Percentiles rank a stretch among this genome's conserved stretches.
Conservation (phyloP, 2,329 filamentous ascomycete species). For the Cladobotryum mycophilum region DNA sequence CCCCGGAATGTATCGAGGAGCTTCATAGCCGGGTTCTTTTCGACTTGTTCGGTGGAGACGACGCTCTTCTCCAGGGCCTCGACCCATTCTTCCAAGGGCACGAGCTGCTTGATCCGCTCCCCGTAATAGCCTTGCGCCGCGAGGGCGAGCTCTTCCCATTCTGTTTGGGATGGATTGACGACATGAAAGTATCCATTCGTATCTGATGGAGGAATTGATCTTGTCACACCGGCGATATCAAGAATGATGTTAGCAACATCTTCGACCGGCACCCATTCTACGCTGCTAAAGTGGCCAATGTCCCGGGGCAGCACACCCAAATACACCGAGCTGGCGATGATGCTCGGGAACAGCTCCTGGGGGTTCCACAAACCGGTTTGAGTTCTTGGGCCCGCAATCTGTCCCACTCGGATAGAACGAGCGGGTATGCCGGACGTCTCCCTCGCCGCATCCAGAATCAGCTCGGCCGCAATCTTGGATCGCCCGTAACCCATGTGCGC, state of each 20-base stretch:
- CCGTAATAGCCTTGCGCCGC: conserved; percentile 37
- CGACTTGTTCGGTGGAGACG: conserved; percentile 27
- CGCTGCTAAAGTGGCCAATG: conserved; percentile 35
- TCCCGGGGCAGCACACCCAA: conserved; percentile 40
- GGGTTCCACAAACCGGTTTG: conserved; percentile 47
- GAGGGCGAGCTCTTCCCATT: conserved; percentile 36
- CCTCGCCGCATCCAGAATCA: conserved; percentile 32
- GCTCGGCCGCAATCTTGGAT: conserved; percentile 36
- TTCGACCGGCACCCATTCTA: conserved; percentile 53
- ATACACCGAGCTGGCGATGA: conserved; percentile 43
- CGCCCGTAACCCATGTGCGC: conserved; percentile 34
- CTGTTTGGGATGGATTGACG: conserved; percentile 37
- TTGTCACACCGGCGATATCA: conserved; percentile 36
- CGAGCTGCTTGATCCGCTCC: conserved; percentile 29
- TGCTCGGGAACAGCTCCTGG: conserved; percentile 51
- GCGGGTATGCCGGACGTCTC: conserved; percentile 30
- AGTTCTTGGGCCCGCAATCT: conserved; percentile 37
- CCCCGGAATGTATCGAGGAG: conserved; percentile 42
- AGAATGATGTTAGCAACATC: conserved; percentile 39
- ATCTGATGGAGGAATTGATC: conserved; percentile 11
- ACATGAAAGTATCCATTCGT: conserved; percentile 41
- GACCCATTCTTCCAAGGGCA: conserved; percentile 42
- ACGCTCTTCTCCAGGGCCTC: conserved; percentile 35
- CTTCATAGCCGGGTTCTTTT: conserved; percentile 44
- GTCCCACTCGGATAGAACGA: conserved; percentile 39